A percentile compares a stretch with the other conserved stretches of the same genome.
phyloP scores from a whole-genome alignment of 78 protist genomes.

The Planoprotostelium fungivorum region DNA sequence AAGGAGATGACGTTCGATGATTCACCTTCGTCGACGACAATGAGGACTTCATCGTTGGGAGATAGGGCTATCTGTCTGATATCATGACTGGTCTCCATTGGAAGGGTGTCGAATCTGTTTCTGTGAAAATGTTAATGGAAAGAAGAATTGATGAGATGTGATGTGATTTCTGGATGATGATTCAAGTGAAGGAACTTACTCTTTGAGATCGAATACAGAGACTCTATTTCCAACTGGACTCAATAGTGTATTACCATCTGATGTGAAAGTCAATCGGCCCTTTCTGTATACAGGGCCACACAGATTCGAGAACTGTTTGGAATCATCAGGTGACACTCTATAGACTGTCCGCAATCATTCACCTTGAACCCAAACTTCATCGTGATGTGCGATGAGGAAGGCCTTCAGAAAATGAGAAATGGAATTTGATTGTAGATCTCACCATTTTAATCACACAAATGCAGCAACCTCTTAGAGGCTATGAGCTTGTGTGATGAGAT shows the following conservation, averaged over 20 bases:
- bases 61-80: constrained; percentile 70
- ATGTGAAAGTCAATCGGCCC: constrained; percentile 87
- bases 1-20: constrained; percentile 4
- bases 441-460: no score
- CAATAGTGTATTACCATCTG: constrained; percentile 82
- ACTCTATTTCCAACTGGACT: constrained; percentile 93
- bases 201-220: constrained; percentile 77
- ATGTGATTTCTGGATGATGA: no score
- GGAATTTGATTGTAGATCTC: background rate
- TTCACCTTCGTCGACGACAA: constrained; percentile 54
- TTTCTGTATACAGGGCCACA: constrained; percentile 85
- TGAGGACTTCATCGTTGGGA: constrained; percentile 69
- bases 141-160: no score
- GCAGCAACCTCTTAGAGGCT: no score
- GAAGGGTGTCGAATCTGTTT: constrained; percentile 59
- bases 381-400: background rate
- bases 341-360: background rate
- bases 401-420: background rate
- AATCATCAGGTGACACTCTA: background rate
- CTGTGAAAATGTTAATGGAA: no score
- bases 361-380: background rate
- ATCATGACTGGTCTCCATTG: constrained; percentile 61
- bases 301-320: constrained; percentile 66
- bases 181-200: constrained; percentile 1
- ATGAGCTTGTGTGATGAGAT: no score